These are phyloP conservation scores for Trametes meyenii DNA, from an alignment of 768 basidiomycete genomes.

Conservation along the genomic window DNA sequence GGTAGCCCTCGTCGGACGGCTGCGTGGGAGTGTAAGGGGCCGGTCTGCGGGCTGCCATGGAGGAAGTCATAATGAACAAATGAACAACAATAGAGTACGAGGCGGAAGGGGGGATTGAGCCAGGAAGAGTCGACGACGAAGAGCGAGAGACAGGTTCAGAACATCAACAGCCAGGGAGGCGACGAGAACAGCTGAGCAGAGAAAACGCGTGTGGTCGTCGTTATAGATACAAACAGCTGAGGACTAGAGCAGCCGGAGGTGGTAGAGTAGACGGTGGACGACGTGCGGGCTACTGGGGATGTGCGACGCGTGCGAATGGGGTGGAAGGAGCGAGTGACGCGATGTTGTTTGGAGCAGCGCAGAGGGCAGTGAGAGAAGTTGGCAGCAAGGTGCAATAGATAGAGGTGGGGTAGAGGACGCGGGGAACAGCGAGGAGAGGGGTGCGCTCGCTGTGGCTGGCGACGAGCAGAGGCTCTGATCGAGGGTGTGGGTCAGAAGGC, in stretches of 20 bases:
- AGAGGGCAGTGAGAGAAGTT: conserved; percentile 28
- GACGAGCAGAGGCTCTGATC: conserved; percentile 46
- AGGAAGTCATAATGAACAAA: conserved; percentile 38
- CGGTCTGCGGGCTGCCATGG: conserved; percentile 35
- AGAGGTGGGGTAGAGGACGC: conserved; percentile 41
- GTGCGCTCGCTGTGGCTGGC: conserved; percentile 48
- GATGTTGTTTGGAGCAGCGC: conserved; percentile 22
- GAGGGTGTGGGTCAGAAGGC: conserved; percentile 41
- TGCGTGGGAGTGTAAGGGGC: conserved; percentile 34
- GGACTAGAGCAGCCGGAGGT: conserved; percentile 36
- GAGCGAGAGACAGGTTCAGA: conserved; percentile 34
- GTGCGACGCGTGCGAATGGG: conserved; percentile 47
- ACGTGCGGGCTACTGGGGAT: conserved; percentile 31
- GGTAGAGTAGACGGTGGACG: conserved; percentile 34
- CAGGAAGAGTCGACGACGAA: conserved; percentile 22
- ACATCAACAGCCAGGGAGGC: conserved; percentile 48
- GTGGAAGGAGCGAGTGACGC: conserved; percentile 20
- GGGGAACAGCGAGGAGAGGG: conserved; percentile 43
- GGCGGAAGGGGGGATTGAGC: conserved; percentile 21
- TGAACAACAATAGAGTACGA: conserved; percentile 27
- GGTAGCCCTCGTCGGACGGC: conserved; percentile 72
- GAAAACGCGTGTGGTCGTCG: conserved; percentile 42
- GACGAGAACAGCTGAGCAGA: conserved; percentile 34
- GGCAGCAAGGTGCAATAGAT: conserved; percentile 30
- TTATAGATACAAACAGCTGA: conserved; percentile 48